Conservation (phyloP, 306 rosid genomes). For the Clitoria ternatea region DNA sequence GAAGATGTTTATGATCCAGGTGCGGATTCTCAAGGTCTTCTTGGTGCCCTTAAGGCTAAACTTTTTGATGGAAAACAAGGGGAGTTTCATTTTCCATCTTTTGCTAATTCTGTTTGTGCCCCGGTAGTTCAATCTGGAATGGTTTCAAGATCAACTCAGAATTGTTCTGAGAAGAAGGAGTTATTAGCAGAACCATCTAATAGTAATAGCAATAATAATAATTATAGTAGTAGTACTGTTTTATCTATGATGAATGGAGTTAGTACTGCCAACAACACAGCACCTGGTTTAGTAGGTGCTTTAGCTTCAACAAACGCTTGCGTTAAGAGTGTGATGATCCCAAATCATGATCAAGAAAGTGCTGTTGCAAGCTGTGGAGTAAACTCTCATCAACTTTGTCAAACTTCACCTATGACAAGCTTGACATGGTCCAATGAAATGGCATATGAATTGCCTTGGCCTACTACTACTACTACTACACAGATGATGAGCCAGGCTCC, state of each 20-base stretch:
- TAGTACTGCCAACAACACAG: neutral
- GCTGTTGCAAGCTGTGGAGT: neutral
- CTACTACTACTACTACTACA: constrained; percentile 19
- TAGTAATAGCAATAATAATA: neutral
- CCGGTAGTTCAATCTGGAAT: constrained; percentile 4
- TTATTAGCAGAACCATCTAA: neutral
- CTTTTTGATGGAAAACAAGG: constrained; percentile 39
- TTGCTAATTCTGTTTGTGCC: neutral
- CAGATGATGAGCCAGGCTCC: constrained; percentile 15
- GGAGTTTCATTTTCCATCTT: constrained; percentile 6
- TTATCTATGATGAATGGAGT: neutral
- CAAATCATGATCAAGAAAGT: constrained; percentile 16
- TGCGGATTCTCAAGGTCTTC: constrained; percentile 37
- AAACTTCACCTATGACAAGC: constrained; percentile 26
- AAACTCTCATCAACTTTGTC: constrained; percentile 20
- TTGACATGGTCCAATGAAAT: constrained; percentile 35
- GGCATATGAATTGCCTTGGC: constrained; percentile 34
- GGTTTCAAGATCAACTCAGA: constrained; percentile 22
- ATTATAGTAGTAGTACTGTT: neutral
- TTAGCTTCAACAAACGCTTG: constrained; percentile 22
- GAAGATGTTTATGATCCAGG: constrained; percentile 37
- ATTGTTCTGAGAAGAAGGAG: constrained; percentile 18
- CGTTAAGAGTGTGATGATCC: constrained; percentile 17
- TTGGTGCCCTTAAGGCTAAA: constrained; percentile 67
- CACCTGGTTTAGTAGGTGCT: neutral